These are phyloP conservation scores for Stagonosporopsis cucurbitacearum DNA, from an alignment of 2,329 filamentous ascomycete species.

Conservation along the genomic window DNA sequence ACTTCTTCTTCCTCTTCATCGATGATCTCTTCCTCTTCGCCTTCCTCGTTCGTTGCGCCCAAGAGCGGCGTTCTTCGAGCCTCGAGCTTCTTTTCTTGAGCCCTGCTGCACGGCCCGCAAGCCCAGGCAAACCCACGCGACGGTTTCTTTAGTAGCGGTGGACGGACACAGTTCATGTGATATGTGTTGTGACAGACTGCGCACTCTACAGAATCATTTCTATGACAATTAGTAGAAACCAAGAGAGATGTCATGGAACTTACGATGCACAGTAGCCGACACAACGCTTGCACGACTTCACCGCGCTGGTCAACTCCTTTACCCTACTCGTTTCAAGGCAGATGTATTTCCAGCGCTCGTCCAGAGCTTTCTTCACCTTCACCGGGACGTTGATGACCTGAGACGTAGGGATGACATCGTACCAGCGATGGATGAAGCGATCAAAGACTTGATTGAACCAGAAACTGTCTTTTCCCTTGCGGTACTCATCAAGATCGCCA, in stretches of 20 bases:
- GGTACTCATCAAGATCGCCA: conserved; percentile 78
- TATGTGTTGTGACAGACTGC: conserved; percentile 94
- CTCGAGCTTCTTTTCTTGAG: conserved; percentile 92
- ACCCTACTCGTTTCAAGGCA: conserved; percentile 91
- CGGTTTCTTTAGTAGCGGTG: conserved; percentile 91
- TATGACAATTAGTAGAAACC: conserved; percentile 49
- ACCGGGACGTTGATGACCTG: conserved; percentile 96
- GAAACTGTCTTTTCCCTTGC: conserved; percentile 84
- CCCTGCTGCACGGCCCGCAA: conserved; percentile 92
- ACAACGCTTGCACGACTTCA: conserved; percentile 96
- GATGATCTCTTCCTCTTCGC: conserved; percentile 69
- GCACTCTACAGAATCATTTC: conserved; percentile 94
- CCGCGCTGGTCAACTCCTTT: conserved; percentile 93
- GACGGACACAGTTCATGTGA: conserved; percentile 97
- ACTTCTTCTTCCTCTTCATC: conserved; percentile 74
- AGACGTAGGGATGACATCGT: conserved; percentile 91
- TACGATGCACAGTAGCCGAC: conserved; percentile 89
- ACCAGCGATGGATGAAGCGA: conserved; percentile 96
- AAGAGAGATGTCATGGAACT: conserved; percentile 48
- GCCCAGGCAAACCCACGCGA: conserved; percentile 98
- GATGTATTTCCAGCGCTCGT: conserved; percentile 96
- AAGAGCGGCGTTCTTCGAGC: conserved; percentile 83
- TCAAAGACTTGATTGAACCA: conserved; percentile 99
- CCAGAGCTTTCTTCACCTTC: conserved; percentile 92
- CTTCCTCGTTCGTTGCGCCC: conserved; percentile 59